phyloP scores from a whole-genome alignment of 2,329 filamentous ascomycete species.

The Nannizziopsis barbatae region DNA sequence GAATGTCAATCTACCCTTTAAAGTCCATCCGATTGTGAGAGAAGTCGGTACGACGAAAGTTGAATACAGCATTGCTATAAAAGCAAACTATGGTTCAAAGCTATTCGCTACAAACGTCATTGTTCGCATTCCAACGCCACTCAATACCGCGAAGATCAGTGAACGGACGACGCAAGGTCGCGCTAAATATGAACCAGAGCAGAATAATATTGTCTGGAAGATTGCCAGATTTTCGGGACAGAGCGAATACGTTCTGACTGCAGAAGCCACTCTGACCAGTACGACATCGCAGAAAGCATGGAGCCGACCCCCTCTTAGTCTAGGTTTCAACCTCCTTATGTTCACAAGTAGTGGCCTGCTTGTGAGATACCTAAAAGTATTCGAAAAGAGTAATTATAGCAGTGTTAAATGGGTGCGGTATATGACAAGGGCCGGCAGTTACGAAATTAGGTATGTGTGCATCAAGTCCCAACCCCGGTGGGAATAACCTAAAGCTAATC shows the following conservation, averaged over 20 bases:
- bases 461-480: no score
- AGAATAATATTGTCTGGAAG: slow-evolving; percentile 99
- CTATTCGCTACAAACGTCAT: slow-evolving; percentile 95
- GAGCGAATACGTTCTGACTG: slow-evolving; percentile 87
- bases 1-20: slow-evolving; percentile 97
- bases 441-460: slow-evolving; percentile 68
- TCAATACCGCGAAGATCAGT: slow-evolving; percentile 90
- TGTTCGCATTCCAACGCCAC: slow-evolving; percentile 83
- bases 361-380: slow-evolving; percentile 93
- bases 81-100: slow-evolving; percentile 92
- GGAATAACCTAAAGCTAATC: background rate
- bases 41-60: slow-evolving; percentile 95
- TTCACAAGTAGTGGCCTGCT: slow-evolving; percentile 90
- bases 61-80: slow-evolving; percentile 95
- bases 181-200: slow-evolving; percentile 94
- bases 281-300: slow-evolving; percentile 98
- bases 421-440: slow-evolving; percentile 95
- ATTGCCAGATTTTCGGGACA: slow-evolving; percentile 98
- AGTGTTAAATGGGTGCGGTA: slow-evolving; percentile 99
- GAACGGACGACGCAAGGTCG: slow-evolving; percentile 92
- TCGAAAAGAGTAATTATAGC: slow-evolving; percentile 98
- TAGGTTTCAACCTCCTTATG: slow-evolving; percentile 93
- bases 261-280: slow-evolving; percentile 82
- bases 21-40: slow-evolving; percentile 96
- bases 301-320: slow-evolving; percentile 81